Conservation (phyloP, 768 basidiomycete species). For the Amanita molliuscula region DNA sequence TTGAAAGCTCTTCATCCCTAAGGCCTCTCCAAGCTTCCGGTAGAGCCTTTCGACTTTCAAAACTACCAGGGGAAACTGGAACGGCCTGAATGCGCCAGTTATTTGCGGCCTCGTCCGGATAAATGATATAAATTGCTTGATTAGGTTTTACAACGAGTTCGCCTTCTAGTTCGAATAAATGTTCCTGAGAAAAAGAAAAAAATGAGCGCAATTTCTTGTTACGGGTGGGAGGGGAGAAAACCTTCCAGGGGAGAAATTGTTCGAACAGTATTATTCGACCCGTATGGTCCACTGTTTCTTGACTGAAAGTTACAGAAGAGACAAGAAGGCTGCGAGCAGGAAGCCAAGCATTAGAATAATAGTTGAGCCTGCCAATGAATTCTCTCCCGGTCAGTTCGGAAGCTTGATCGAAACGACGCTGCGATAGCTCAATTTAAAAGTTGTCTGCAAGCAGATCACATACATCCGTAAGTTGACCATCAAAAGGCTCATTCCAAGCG, state of each 20-base stretch:
- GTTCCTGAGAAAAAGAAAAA: slow-evolving; percentile 35
- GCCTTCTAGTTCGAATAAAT: slow-evolving; percentile 82
- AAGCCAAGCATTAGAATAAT: slow-evolving; percentile 85
- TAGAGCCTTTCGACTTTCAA: slow-evolving; percentile 83
- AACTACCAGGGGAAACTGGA: slow-evolving; percentile 70
- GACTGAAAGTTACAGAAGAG: slow-evolving; percentile 42
- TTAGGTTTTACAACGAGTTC: slow-evolving; percentile 26
- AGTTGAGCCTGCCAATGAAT: slow-evolving; percentile 69
- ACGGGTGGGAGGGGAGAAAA: slow-evolving; percentile 15
- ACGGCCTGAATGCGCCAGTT: slow-evolving; percentile 95
- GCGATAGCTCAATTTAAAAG: slow-evolving; percentile 3
- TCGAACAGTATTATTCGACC: slow-evolving; percentile 78
- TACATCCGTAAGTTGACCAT: slow-evolving; percentile 65
- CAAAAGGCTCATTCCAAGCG: slow-evolving; percentile 78
- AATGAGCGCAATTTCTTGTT: not conserved
- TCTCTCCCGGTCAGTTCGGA: slow-evolving; percentile 79
- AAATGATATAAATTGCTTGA: slow-evolving; percentile 76
- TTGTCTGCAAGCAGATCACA: slow-evolving; percentile 15
- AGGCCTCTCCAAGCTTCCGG: slow-evolving; percentile 92
- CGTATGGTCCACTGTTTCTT: slow-evolving; percentile 49
- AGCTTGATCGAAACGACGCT: slow-evolving; percentile 72
- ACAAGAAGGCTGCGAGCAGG: slow-evolving; percentile 79
- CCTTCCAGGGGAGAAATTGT: slow-evolving; percentile 84
- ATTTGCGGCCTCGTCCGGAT: slow-evolving; percentile 68
- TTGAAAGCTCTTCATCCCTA: slow-evolving; percentile 73